Evolutionary conservation across 2,329 filamentous ascomycete genomes (phyloP), one percentile per base, ranked within the genome.

Genomic region (Penicillium italicum): DNA sequence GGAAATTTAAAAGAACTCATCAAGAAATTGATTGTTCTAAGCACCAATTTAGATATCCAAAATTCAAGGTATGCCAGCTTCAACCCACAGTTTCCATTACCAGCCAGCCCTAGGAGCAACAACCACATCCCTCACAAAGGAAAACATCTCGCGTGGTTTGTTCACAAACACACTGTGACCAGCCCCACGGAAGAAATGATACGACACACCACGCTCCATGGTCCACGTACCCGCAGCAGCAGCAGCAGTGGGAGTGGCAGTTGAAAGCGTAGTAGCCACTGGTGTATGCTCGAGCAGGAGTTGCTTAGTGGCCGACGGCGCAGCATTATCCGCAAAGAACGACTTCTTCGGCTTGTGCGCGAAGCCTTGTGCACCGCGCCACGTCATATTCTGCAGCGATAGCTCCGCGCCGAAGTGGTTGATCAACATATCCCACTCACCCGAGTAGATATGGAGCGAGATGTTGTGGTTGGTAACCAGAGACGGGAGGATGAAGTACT

Each of bases 331-430:
- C 3, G 53, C 57, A 37, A 62, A 66, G 40, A 74, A 74, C 2
- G 42, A 18, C 0, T 54, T 56, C 26, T 31, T 55, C 0, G 71
- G 71, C n/a, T 60, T 61, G 16, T 59, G 18, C n/a, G 66, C 60
- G 43, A 75, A 73, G 2, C 74, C 74, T 50, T 73, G 72, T 4
- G 55, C 57, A 5, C 73, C 72, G 31, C 63, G 58, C 72, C 73
- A 76, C 12, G 74, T 75, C 72, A 76, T 74, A 50, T 75, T 76
- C 55, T 76, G 72, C 33, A 76, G 60, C 5, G 61, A 64, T 5
- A 75, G 53, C 43, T 75, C 69, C 9, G 66, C 66, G 4, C 72
- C 74, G 47, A 72, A 44, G 56, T 75, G 71, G 50, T 74, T 75
- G 56, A 74, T 61, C 31, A 74, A 50, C 65, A 75, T 66, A 60